Base-by-base conservation (phyloP, 108 stramenopile species). In the Stephanodiscus minutulus region DNA sequence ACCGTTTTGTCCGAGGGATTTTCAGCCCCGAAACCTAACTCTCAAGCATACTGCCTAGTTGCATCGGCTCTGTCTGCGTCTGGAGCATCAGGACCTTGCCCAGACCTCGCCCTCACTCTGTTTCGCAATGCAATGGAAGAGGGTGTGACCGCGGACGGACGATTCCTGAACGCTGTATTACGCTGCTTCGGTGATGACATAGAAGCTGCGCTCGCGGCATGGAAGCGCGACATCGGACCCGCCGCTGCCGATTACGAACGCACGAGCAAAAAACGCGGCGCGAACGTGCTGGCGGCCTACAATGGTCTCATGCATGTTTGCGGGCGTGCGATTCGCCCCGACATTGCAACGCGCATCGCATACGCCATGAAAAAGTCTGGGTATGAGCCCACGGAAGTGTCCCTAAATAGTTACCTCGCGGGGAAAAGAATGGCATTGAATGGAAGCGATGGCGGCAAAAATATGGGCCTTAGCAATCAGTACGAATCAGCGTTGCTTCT, bases 321-420 rank as follows among this genome's bases (percentile, higher is more conserved):
- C 39, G 90, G 93, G 7, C 82, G 88, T 37, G 88, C 90, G 9
- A 29, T 72, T 9, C 80, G 88, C 17, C 89, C 93, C 15, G 90
- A 94, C 72, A 73, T 90, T 64, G 90, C 87, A 6, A 62, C 88
- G 10, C 67, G 93, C 43, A 29, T 91, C 17, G 86, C 83, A 0
- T 91, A 89, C 68, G 90, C 88, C 7, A 90, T 91, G 88, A 81
- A 72, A 27, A 89, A 89, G 64, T 86, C 91, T 52, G 88, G 87
- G 6, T 46, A 91, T 24, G 87, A 85, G 43, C 77, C 84, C 11
- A 77, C 71, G 37, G 90, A 91, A 60, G 63, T 77, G 2, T 49
- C 87, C 13, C 59, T 88, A 24, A 87, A 91, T 31, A 76, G 75
- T 47, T 93, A 88, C 64, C 37, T 58, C 7, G 67, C 86, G 31